phyloP scores from a whole-genome alignment of 2,329 filamentous ascomycete genomes.

The Beauveria scarabaeidicola region DNA sequence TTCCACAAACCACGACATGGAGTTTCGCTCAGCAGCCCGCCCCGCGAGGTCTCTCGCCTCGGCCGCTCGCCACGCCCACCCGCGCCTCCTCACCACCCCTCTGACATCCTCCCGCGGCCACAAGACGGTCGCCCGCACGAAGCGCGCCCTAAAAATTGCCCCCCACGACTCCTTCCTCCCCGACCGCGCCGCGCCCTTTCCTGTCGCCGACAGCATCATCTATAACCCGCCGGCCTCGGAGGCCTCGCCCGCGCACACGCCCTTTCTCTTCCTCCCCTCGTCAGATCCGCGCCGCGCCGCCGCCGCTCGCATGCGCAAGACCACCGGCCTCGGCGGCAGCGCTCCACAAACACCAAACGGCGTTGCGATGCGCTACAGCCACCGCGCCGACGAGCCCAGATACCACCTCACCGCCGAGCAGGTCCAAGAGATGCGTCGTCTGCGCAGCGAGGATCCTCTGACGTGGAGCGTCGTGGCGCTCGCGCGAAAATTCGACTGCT shows the following conservation, averaged over 20 bases:
- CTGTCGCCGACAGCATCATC: constrained; percentile 35
- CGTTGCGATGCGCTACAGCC: constrained; percentile 28
- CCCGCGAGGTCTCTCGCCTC: constrained; percentile 24
- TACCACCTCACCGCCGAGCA: constrained; percentile 48
- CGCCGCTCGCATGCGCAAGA: constrained; percentile 37
- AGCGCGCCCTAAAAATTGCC: constrained; percentile 49
- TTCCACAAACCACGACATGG: constrained; percentile 20
- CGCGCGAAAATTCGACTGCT: constrained; percentile 48
- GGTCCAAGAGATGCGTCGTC: constrained; percentile 50
- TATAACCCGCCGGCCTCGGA: constrained; percentile 49
- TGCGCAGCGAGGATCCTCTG: constrained; percentile 44
- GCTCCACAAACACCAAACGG: constrained; percentile 11
- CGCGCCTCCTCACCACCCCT: constrained; percentile 17
- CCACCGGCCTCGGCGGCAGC: constrained; percentile 20
- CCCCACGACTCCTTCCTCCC: constrained; percentile 53
- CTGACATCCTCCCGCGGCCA: constrained; percentile 31
- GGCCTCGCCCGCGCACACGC: constrained; percentile 55
- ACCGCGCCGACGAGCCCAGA: constrained; percentile 23
- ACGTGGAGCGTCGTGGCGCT: constrained; percentile 47
- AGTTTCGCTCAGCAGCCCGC: constrained; percentile 26
- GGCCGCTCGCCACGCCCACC: constrained; percentile 8
- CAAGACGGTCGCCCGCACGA: constrained; percentile 46
- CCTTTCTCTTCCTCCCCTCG: constrained; percentile 55
- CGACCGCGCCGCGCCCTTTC: constrained; percentile 23
- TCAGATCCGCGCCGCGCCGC: constrained; percentile 44